A percentile compares a stretch with the other conserved stretches of the same genome.
phyloP scores from a whole-genome alignment of 441 rosid genomes.

The Populus hybrid region DNA sequence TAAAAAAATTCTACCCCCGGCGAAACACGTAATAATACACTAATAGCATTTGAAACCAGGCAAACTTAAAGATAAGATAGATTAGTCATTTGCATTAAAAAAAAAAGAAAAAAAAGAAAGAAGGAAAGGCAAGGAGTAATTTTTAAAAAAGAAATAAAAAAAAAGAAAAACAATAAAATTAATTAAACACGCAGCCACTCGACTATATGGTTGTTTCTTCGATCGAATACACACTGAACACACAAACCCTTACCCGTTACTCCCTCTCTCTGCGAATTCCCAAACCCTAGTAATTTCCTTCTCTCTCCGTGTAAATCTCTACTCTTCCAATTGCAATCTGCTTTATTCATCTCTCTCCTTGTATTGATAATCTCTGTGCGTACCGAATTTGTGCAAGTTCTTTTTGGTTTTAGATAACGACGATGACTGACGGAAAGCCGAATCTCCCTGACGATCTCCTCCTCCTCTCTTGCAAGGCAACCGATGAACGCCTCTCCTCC shows the following conservation, averaged over 20 bases:
- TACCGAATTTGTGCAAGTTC: not conserved
- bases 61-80: no score
- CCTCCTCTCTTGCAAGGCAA: slow-evolving; percentile 43
- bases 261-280: not conserved
- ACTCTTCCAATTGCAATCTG: not conserved
- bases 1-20: no score
- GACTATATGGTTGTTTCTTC: not conserved
- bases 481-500: slow-evolving; percentile 36
- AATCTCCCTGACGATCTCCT: slow-evolving; percentile 72
- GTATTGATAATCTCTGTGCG: not conserved
- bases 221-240: not conserved
- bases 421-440: slow-evolving; percentile 64
- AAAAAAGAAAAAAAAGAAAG: no score
- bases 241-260: not conserved
- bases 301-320: not conserved
- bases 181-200: not conserved
- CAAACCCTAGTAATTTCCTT: not conserved
- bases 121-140: not conserved
- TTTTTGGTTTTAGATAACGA: slow-evolving; percentile 1
- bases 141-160: no score
- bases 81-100: not conserved
- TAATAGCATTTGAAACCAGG: no score
- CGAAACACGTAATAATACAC: no score
- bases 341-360: not conserved
- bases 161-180: not conserved